Evolutionary conservation across 192 early-diverging fungal genomes (phyloP).

Genomic region (Backusella parvicylindrica): DNA sequence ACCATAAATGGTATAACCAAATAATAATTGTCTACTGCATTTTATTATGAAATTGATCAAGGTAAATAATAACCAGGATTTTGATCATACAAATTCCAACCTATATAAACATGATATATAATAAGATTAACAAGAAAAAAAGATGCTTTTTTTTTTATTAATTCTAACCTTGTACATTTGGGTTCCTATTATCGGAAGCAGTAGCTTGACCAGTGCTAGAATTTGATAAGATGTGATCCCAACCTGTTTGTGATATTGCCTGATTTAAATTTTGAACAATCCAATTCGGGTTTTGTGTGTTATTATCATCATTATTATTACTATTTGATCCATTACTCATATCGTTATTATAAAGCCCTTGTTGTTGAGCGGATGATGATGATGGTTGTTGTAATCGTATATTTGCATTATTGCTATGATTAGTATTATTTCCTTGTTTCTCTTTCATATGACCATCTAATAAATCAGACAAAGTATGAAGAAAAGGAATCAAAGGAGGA

Average conservation of each 20-base stretch:
- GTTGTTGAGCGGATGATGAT: not conserved
- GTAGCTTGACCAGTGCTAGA: not conserved
- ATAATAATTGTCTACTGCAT: too few relatives aligned
- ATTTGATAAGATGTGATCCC: not conserved
- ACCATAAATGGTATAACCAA: too few relatives aligned
- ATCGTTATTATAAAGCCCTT: not conserved
- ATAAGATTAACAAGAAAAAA: too few relatives aligned
- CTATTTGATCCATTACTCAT: not conserved
- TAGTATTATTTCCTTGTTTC: not conserved
- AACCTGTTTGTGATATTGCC: not conserved
- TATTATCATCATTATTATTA: not conserved
- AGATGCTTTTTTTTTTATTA: too few relatives aligned
- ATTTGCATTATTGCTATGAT: not conserved
- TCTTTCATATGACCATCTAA: not conserved
- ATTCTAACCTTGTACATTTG: not conserved
- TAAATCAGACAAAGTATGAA: not conserved
- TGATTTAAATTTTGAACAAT: not conserved
- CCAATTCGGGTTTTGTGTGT: not conserved
- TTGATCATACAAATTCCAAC: not conserved
- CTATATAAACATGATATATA: not conserved
- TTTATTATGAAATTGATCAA: too few relatives aligned
- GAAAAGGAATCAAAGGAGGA: conserved; percentile 6
- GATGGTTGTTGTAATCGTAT: not conserved
- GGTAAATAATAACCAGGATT: not conserved
- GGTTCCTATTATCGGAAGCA: not conserved